phyloP scores from a whole-genome alignment of 2,329 filamentous ascomycete genomes.

The Ophiocordyceps sinensis region DNA sequence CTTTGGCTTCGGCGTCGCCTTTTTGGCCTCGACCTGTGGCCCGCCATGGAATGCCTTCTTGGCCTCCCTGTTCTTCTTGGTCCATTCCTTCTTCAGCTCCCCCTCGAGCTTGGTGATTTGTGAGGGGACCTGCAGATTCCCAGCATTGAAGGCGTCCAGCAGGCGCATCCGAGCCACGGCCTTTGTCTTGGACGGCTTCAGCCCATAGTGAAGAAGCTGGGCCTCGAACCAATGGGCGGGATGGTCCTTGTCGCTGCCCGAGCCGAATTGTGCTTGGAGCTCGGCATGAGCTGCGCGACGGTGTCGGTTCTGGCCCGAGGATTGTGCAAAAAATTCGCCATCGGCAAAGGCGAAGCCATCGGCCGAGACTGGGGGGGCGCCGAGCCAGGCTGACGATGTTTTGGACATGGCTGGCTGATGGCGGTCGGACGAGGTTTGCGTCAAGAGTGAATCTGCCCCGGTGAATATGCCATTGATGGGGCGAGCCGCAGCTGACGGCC shows the following conservation, averaged over 20 bases:
- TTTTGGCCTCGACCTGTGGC: neutral
- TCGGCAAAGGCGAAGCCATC: slow-evolving; percentile 27
- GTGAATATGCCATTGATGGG: too few relatives aligned
- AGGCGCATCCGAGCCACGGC: slow-evolving; percentile 43
- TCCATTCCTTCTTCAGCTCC: slow-evolving; percentile 43
- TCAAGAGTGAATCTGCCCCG: too few relatives aligned
- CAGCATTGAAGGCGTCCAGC: slow-evolving; percentile 37
- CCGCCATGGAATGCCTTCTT: slow-evolving; percentile 31
- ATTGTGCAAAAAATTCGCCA: slow-evolving; percentile 28
- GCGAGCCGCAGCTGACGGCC: too few relatives aligned
- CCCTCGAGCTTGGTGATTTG: slow-evolving; percentile 33
- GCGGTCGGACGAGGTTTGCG: too few relatives aligned
- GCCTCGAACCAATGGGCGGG: slow-evolving; percentile 48
- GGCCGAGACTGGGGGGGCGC: slow-evolving; percentile 7
- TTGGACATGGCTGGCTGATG: neutral
- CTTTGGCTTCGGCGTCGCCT: too few relatives aligned
- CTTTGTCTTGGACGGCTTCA: slow-evolving; percentile 41
- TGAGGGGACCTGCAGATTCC: slow-evolving; percentile 31
- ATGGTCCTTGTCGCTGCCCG: slow-evolving; percentile 27
- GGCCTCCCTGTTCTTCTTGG: slow-evolving; percentile 31
- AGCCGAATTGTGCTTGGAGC: slow-evolving; percentile 29
- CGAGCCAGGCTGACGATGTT: slow-evolving; percentile 1
- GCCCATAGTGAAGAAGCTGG: slow-evolving; percentile 47
- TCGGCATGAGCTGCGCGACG: slow-evolving; percentile 28
- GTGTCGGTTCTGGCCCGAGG: slow-evolving; percentile 27